Percentiles rank a stretch among this genome's conserved stretches.
phyloP scores from a whole-genome alignment of 345 rosid genomes.

The Dimocarpus longan region DNA sequence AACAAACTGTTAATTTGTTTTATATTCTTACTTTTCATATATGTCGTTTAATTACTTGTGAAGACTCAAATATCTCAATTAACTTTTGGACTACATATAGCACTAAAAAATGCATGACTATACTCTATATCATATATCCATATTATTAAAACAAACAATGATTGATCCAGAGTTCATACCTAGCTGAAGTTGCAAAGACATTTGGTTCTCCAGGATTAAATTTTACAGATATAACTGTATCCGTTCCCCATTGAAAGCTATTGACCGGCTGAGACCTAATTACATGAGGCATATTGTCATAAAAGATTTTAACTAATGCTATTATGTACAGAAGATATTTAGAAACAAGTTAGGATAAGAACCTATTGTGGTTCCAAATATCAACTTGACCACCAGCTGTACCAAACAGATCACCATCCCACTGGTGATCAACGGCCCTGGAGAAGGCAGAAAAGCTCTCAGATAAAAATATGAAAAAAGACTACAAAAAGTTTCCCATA shows the following conservation, averaged over 20 bases:
- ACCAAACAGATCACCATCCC: constrained; percentile 88
- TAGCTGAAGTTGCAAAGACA: constrained; percentile 76
- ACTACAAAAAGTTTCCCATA: not conserved
- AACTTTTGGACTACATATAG: not conserved
- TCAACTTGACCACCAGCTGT: constrained; percentile 94
- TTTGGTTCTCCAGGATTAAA: constrained; percentile 96
- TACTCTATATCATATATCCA: not conserved
- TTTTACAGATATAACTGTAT: constrained; percentile 79
- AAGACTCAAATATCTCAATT: not conserved
- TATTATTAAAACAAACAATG: constrained; percentile 1
- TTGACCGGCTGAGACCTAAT: constrained; percentile 90
- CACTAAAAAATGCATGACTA: not conserved
- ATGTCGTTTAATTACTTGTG: not conserved
- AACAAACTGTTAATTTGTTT: not conserved
- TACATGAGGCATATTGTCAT: constrained; percentile 11
- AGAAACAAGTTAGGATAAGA: constrained; percentile 20
- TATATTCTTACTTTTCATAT: not conserved
- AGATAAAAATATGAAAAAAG: not conserved
- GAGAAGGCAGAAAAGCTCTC: constrained; percentile 12
- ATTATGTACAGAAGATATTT: not conserved
- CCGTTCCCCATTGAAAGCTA: constrained; percentile 84
- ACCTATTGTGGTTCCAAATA: constrained; percentile 98
- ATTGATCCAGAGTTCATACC: constrained; percentile 42
- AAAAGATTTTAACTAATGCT: not conserved
- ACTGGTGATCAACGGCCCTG: constrained; percentile 97